Conservation (phyloP, 768 basidiomycete genomes). For the Scleroderma bovista region DNA sequence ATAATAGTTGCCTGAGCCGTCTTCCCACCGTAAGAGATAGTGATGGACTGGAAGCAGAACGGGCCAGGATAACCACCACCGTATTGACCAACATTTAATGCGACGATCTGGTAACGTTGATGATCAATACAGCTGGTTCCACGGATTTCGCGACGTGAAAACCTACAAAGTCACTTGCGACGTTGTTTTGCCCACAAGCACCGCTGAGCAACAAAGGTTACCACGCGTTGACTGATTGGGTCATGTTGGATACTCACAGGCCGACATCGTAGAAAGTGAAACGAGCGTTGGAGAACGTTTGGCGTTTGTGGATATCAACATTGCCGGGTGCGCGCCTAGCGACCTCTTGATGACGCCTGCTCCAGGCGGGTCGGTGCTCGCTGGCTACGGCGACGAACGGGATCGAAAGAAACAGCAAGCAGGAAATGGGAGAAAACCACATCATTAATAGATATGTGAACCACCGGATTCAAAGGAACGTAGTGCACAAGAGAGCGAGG, state of each 20-base stretch:
- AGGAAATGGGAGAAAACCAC: slow-evolving; percentile 25
- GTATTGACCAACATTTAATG: slow-evolving; percentile 48
- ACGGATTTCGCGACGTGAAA: background rate
- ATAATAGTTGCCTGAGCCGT: slow-evolving; percentile 51
- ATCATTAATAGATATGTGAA: slow-evolving; percentile 1
- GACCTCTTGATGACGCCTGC: slow-evolving; percentile 41
- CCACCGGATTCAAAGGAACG: slow-evolving; percentile 13
- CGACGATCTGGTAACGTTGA: slow-evolving; percentile 41
- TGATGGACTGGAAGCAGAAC: slow-evolving; percentile 55
- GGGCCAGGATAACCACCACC: slow-evolving; percentile 60
- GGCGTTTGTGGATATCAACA: slow-evolving; percentile 36
- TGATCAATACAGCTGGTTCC: slow-evolving; percentile 1
- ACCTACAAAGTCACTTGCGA: slow-evolving; percentile 40
- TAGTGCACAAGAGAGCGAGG: slow-evolving; percentile 11
- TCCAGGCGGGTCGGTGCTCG: slow-evolving; percentile 22
- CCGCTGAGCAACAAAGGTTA: slow-evolving; percentile 34
- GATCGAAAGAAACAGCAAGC: slow-evolving; percentile 31
- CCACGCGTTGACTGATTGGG: slow-evolving; percentile 1
- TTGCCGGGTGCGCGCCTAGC: slow-evolving; percentile 42
- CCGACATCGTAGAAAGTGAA: slow-evolving; percentile 57
- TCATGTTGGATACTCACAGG: slow-evolving; percentile 31
- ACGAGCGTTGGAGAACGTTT: slow-evolving; percentile 28
- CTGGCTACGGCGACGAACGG: slow-evolving; percentile 30
- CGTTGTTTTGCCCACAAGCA: slow-evolving; percentile 46
- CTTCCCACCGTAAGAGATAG: slow-evolving; percentile 57